Base-by-base conservation (phyloP, 495 filamentous ascomycete genomes). In the Lasiosphaeria ovina region DNA sequence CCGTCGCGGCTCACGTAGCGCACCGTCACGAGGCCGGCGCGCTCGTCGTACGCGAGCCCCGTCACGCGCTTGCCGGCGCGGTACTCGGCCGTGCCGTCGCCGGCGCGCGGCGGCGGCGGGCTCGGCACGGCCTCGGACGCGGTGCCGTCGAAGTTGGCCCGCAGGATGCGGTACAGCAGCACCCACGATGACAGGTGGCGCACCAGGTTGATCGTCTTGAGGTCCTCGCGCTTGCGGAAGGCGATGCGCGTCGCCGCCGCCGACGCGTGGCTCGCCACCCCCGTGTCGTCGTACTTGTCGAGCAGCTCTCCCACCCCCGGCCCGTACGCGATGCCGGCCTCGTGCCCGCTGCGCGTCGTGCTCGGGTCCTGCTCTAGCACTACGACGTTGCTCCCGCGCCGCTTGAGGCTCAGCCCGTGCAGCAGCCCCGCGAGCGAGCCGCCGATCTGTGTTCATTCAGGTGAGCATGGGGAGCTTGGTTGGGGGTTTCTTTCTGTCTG, bases 131-230 rank as follows among this genome's bases (percentile, higher is more conserved):
- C 57, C 0, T 71, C 61, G 4, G 74, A 65, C 0, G 68, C 57
- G 3, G 74, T 60, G 0, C 77, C 75, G 66, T 85, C 81, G 57
- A 79, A 81, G 62, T 79, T 80, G 16, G 77, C 79, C 14, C 81
- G 62, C 52, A 83, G 64, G 4, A 80, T 57, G 54, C 74, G 68
- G 56, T 83, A 83, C 16, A 80, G 56, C 45, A 77, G 50, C 51
- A 78, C 77, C 81, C 81, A 85, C 64, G 71, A 77, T 0, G 75
- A 72, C 58, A 75, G 73, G 32, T 70, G 66, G 56, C 70, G 71
- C 9, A 50, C 47, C 14, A 61, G 52, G 4, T 62, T 50, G 36
- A 58, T n/a, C 3, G 54, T 6, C 7, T 31, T 35, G 35, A 55
- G 33, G n/a, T 61, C 16, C 0, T 9, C 10, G 32, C 35, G 45